A percentile compares a stretch with the other conserved stretches of the same genome.
phyloP scores from a whole-genome alignment of 768 basidiomycete genomes.

The Lentinus brumalis region DNA sequence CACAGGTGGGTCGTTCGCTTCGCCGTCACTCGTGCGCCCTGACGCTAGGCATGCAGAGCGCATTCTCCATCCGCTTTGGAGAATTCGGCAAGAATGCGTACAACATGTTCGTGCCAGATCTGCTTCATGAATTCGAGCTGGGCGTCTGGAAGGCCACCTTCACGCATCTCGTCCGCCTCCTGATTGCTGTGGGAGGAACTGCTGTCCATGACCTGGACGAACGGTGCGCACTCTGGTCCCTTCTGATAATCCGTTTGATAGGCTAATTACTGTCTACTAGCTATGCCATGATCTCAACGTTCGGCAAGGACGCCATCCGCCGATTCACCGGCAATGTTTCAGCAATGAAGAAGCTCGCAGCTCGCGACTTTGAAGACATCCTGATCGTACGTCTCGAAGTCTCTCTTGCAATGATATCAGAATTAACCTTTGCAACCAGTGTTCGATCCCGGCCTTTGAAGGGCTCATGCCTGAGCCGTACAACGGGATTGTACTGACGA shows the following conservation, averaged over 20 bases:
- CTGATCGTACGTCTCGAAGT: too few species aligned
- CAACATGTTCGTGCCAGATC: constrained; percentile 30
- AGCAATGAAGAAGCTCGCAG: constrained; percentile 31
- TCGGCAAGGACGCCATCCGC: constrained; percentile 27
- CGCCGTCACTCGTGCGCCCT: too few species aligned
- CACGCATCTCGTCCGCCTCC: constrained; percentile 29
- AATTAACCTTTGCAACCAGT: too few species aligned
- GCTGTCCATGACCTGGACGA: constrained; percentile 9
- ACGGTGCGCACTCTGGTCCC: too few species aligned
- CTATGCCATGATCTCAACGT: too few species aligned
- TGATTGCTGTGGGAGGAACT: constrained; percentile 1
- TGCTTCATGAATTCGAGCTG: constrained; percentile 38
- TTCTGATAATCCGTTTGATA: too few species aligned
- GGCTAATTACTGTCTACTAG: too few species aligned
- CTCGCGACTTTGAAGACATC: constrained; percentile 30
- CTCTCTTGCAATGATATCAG: too few species aligned
- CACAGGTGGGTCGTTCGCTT: too few species aligned
- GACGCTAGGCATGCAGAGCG: too few species aligned
- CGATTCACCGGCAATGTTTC: constrained; percentile 26
- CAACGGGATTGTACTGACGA: constrained; percentile 29
- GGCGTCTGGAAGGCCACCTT: constrained; percentile 35
- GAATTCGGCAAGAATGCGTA: constrained; percentile 29
- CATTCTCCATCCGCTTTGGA: constrained; percentile 30
- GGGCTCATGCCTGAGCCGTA: constrained; percentile 23
- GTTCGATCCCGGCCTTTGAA: constrained; percentile 32